phyloP scores from a whole-genome alignment of 2,329 filamentous ascomycete genomes.

The Aspergillus sp. region DNA sequence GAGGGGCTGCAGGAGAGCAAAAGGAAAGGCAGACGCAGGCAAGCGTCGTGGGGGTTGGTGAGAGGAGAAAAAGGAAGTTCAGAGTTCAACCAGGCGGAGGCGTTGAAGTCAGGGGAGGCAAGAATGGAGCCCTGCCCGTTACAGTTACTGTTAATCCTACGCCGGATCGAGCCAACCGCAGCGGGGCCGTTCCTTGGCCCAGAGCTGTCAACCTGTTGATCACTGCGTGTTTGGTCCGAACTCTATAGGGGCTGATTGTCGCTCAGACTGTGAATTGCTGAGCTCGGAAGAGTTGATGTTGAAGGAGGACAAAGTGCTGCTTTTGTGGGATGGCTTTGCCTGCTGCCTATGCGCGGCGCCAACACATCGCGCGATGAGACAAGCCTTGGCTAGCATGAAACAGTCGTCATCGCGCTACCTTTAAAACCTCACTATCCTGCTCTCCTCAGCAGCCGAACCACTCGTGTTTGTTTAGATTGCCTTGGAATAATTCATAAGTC shows the following conservation, averaged over 20 bases:
- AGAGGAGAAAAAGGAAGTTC: not conserved
- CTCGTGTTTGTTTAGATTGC: not conserved
- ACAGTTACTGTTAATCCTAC: not conserved
- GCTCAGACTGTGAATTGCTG: not conserved
- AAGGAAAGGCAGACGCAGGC: conserved; percentile 2
- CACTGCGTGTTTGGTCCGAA: not conserved
- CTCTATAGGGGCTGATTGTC: not conserved
- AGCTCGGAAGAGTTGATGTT: too few species aligned
- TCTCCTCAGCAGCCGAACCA: not conserved
- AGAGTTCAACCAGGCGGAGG: not conserved
- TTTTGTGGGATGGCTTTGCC: not conserved
- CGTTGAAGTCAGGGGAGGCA: not conserved
- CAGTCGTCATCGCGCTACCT: not conserved
- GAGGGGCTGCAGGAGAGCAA: not conserved
- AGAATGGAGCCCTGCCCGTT: not conserved
- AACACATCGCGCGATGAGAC: conserved; percentile 5
- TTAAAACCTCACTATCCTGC: not conserved
- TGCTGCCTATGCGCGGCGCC: not conserved
- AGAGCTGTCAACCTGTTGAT: not conserved
- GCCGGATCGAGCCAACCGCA: not conserved
- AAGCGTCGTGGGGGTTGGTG: conserved; percentile 1
- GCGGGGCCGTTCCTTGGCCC: not conserved
- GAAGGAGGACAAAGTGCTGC: not conserved
- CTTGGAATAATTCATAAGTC: too few species aligned
- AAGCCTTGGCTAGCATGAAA: conserved; percentile 4